Conservation (phyloP, 805 yeast genomes). For the Nakazawaea molendinolei region DNA sequence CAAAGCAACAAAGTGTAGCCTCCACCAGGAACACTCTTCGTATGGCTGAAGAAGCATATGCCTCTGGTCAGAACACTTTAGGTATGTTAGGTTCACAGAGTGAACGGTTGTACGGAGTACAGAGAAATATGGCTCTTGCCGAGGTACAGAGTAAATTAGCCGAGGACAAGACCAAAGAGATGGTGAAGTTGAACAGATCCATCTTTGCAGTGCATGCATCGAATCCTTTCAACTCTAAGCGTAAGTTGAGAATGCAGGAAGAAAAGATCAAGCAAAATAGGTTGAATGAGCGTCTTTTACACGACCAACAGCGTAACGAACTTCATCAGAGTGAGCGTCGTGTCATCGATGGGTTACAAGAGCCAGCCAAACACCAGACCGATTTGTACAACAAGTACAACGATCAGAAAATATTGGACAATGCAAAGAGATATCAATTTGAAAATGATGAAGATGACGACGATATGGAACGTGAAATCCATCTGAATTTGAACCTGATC, state of each 20-base stretch:
- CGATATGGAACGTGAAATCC: constrained; percentile 83
- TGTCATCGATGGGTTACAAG: constrained; percentile 52
- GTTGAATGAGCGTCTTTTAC: constrained; percentile 25
- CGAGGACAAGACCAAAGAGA: constrained; percentile 73
- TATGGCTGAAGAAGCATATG: constrained; percentile 66
- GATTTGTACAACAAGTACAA: constrained; percentile 37
- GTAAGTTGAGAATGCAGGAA: constrained; percentile 70
- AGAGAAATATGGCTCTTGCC: constrained; percentile 68
- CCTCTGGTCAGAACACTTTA: constrained; percentile 70
- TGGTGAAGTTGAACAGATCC: constrained; percentile 72
- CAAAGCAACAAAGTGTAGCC: constrained; percentile 81
- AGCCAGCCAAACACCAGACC: constrained; percentile 28
- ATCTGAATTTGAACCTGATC: constrained; percentile 75
- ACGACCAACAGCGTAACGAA: constrained; percentile 53
- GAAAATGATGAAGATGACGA: constrained; percentile 93
- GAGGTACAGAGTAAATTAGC: constrained; percentile 79
- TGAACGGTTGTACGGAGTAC: constrained; percentile 75
- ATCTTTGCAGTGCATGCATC: constrained; percentile 73
- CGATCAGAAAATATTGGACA: constrained; percentile 44
- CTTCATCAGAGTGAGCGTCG: constrained; percentile 64
- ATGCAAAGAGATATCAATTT: constrained; percentile 68
- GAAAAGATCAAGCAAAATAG: constrained; percentile 47
- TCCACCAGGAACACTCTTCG: constrained; percentile 78
- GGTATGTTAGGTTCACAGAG: constrained; percentile 95
- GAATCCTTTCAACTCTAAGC: constrained; percentile 84